phyloP scores from a whole-genome alignment of 345 rosid species.

The Aethionema arabicum region DNA sequence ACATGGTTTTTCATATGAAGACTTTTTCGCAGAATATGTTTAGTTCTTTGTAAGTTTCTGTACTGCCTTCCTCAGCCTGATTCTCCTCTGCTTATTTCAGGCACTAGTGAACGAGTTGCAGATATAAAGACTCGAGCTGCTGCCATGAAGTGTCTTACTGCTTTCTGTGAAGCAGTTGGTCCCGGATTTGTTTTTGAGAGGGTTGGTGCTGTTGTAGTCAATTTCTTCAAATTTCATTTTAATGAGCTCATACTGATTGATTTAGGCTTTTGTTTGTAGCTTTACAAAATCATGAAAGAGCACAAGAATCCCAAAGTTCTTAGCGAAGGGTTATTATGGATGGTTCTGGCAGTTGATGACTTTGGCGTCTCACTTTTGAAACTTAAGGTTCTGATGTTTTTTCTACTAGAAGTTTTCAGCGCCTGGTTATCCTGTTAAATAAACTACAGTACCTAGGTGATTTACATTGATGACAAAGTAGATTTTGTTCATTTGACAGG shows the following conservation, averaged over 20 bases:
- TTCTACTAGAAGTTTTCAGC: conserved; percentile 18
- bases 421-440: conserved; percentile 8
- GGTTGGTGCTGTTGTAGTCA: conserved; percentile 44
- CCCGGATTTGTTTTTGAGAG: conserved; percentile 96
- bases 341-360: conserved; percentile 95
- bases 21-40: too few species aligned
- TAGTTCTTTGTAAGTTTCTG: too few species aligned
- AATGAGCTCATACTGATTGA: conserved; percentile 23
- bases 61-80: background rate
- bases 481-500: conserved; percentile 48
- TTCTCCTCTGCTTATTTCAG: conserved; percentile 44
- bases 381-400: conserved; percentile 61
- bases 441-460: conserved; percentile 18
- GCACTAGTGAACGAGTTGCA: conserved; percentile 90
- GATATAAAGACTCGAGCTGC: conserved; percentile 96
- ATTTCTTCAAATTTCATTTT: conserved; percentile 9
- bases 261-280: conserved; percentile 46
- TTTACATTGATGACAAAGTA: conserved; percentile 14
- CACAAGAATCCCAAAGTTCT: conserved; percentile 99
- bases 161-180: conserved; percentile 94
- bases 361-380: conserved; percentile 88
- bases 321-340: conserved; percentile 93
- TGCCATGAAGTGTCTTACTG: conserved; percentile 93
- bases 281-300: conserved; percentile 91
- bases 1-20: background rate